A percentile compares a stretch with the other conserved stretches of the same genome.
phyloP scores from a whole-genome alignment of 2,329 filamentous ascomycete species.

The Botryosphaeria dothidea region DNA sequence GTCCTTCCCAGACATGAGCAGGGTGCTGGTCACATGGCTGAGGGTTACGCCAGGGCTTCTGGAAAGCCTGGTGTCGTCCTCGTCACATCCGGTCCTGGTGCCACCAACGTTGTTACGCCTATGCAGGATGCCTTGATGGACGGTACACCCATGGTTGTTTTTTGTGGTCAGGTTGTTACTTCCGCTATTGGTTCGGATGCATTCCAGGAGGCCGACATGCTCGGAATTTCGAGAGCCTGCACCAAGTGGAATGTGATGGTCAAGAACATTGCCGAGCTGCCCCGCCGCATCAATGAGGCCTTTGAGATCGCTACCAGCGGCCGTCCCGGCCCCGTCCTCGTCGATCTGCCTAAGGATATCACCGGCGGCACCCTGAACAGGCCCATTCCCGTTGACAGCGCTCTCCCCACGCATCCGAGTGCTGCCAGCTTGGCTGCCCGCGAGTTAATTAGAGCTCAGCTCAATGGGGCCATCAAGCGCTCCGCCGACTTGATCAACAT shows the following conservation, averaged over 20 bases:
- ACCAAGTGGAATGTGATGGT: slow-evolving; percentile 99
- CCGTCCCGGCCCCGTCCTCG: slow-evolving; percentile 88
- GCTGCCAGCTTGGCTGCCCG: slow-evolving; percentile 81
- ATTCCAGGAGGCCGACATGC: slow-evolving; percentile 94
- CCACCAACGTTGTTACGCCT: slow-evolving; percentile 94
- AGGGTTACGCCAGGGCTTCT: slow-evolving; percentile 91
- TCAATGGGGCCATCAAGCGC: slow-evolving; percentile 71
- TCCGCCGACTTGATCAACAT: slow-evolving; percentile 82
- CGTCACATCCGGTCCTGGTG: slow-evolving; percentile 93
- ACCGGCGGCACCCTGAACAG: slow-evolving; percentile 80
- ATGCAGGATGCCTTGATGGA: slow-evolving; percentile 96
- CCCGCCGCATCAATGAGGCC: slow-evolving; percentile 92
- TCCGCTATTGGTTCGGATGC: slow-evolving; percentile 90
- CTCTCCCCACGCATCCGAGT: slow-evolving; percentile 77
- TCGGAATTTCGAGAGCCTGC: slow-evolving; percentile 91
- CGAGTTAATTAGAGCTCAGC: slow-evolving; percentile 70
- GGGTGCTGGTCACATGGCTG: slow-evolving; percentile 97
- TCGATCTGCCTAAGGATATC: slow-evolving; percentile 95
- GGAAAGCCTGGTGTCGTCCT: slow-evolving; percentile 94
- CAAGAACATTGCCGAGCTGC: slow-evolving; percentile 90
- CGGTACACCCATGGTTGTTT: slow-evolving; percentile 94
- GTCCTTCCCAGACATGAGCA: slow-evolving; percentile 95
- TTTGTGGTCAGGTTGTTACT: slow-evolving; percentile 89
- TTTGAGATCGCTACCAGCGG: slow-evolving; percentile 97
- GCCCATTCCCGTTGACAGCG: slow-evolving; percentile 77